Conservation (phyloP, 2,329 filamentous ascomycete species). For the Phialocephala subalpina region DNA sequence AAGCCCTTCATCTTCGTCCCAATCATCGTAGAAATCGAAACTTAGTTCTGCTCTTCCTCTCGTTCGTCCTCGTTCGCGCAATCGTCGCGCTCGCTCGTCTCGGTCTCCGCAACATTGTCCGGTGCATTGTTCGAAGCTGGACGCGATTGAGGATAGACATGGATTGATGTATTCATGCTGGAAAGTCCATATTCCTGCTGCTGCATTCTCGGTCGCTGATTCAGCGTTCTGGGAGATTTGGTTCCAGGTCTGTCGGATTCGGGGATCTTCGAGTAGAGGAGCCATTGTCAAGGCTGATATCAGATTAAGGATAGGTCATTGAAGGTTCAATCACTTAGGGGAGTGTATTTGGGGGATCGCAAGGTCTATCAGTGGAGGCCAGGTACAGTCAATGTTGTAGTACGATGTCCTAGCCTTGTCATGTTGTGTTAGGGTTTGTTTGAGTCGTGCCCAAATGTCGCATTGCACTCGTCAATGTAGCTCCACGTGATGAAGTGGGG, state of each 20-base stretch:
- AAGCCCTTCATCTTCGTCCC: conserved; percentile 68
- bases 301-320: conserved; percentile 16
- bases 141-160: conserved; percentile 73
- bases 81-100: conserved; percentile 76
- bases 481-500: not conserved
- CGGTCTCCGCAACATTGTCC: conserved; percentile 74
- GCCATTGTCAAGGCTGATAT: conserved; percentile 40
- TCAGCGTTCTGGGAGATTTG: conserved; percentile 92
- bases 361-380: not conserved
- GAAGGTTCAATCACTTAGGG: not conserved
- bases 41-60: conserved; percentile 77
- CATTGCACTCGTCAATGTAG: not conserved
- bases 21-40: conserved; percentile 98
- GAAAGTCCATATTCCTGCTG: conserved; percentile 88
- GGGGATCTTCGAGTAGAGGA: conserved; percentile 75
- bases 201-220: conserved; percentile 88
- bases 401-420: conserved; percentile 7
- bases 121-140: conserved; percentile 76
- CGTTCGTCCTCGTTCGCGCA: conserved; percentile 67
- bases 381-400: not conserved
- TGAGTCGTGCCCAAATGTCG: not conserved
- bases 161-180: conserved; percentile 86
- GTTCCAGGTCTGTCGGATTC: conserved; percentile 92
- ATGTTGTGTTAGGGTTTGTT: conserved; percentile 13
- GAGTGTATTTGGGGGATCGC: not conserved